Evolutionary conservation across 768 basidiomycete genomes (phyloP).

Genomic region (Tylopilus subfusipes): DNA sequence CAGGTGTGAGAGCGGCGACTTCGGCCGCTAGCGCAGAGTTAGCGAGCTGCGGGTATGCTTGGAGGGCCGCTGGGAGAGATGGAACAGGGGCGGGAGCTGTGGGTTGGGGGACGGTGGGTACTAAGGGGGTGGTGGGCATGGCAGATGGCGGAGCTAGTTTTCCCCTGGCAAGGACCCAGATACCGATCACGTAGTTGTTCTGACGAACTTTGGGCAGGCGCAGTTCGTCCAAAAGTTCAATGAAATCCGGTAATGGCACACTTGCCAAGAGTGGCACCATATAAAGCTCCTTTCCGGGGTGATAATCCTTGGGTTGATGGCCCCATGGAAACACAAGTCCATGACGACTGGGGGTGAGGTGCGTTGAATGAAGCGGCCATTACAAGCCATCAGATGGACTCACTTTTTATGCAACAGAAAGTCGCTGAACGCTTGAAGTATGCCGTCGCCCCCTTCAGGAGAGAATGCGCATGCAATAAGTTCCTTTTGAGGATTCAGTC

Average conservation of each 20-base stretch:
- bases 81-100: constrained; percentile 14
- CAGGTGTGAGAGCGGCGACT: constrained; percentile 70
- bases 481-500: constrained; percentile 75
- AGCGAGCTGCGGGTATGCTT: constrained; percentile 36
- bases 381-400: constrained; percentile 26
- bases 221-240: constrained; percentile 78
- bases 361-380: constrained; percentile 9
- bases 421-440: constrained; percentile 59
- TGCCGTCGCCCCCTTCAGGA: constrained; percentile 44
- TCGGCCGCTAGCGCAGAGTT: constrained; percentile 61
- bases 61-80: constrained; percentile 23
- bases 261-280: constrained; percentile 70
- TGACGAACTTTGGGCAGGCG: constrained; percentile 60
- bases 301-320: constrained; percentile 61
- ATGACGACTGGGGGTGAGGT: constrained; percentile 57
- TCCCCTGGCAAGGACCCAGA: constrained; percentile 84
- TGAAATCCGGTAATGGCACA: constrained; percentile 75
- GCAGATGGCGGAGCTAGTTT: constrained; percentile 54
- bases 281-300: constrained; percentile 83
- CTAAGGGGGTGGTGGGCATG: constrained; percentile 13
- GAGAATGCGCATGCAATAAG: constrained; percentile 74
- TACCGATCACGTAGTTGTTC: constrained; percentile 69
- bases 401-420: constrained; percentile 74
- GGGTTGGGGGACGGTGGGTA: constrained; percentile 9
- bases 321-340: constrained; percentile 89